Percentiles rank a stretch among this genome's conserved stretches.
Evolutionary conservation across 1,139 yeast species (phyloP).

Genomic region (Komagataea norvegica): DNA sequence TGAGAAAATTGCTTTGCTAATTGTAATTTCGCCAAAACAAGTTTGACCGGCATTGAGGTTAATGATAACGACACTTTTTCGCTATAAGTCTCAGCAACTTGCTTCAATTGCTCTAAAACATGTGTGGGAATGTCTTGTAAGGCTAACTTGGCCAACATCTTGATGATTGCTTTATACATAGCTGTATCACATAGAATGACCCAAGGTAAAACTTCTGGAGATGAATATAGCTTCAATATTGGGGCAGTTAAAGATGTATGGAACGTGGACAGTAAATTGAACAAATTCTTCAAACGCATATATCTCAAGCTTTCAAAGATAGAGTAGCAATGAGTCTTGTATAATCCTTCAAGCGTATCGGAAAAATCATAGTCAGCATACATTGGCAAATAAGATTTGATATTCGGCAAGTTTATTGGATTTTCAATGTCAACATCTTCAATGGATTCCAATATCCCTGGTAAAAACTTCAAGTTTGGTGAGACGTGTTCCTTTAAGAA

Average conservation of each 20-base stretch:
- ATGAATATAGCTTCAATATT: constrained; percentile 53
- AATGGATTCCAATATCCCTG: constrained; percentile 33
- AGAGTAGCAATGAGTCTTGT: constrained; percentile 57
- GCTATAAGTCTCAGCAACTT: constrained; percentile 40
- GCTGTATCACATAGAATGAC: constrained; percentile 58
- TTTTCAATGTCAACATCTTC: constrained; percentile 25
- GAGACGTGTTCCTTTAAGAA: constrained; percentile 20
- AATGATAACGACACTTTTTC: constrained; percentile 36
- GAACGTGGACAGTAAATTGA: constrained; percentile 50
- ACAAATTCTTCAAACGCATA: constrained; percentile 61
- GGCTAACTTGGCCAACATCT: constrained; percentile 63
- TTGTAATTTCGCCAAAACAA: constrained; percentile 48
- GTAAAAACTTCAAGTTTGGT: constrained; percentile 34
- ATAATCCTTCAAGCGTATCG: constrained; percentile 54
- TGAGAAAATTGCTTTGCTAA: constrained; percentile 55
- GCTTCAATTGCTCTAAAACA: constrained; percentile 47
- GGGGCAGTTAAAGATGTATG: constrained; percentile 60
- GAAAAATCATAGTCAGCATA: constrained; percentile 56
- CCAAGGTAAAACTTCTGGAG: constrained; percentile 55
- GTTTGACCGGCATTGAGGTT: constrained; percentile 46
- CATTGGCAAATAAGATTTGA: constrained; percentile 46
- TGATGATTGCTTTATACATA: constrained; percentile 57
- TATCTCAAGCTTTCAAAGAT: constrained; percentile 62
- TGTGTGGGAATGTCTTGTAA: constrained; percentile 56
- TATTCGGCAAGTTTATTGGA: constrained; percentile 44